phyloP scores from a whole-genome alignment of 2,329 filamentous ascomycete genomes.

The Drechslerella coelobrocha region DNA sequence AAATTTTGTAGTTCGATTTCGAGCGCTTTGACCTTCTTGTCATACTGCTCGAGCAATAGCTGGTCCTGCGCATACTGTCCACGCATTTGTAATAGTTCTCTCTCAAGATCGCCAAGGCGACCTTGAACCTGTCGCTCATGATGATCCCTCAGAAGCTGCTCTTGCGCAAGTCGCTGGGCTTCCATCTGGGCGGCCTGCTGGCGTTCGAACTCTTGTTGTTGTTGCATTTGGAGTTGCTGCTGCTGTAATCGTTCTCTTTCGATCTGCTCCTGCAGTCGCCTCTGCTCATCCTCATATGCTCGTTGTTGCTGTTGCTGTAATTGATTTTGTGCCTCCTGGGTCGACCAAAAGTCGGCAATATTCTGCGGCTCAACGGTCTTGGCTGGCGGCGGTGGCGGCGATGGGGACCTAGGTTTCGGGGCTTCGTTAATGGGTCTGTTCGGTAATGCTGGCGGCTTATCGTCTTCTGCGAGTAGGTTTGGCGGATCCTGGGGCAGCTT shows the following conservation, averaged over 20 bases:
- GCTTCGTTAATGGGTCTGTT: constrained; percentile 74
- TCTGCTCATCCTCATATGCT: constrained; percentile 93
- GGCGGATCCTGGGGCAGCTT: constrained; percentile 94
- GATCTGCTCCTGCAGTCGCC: constrained; percentile 84
- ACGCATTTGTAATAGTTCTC: constrained; percentile 90
- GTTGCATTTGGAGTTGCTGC: constrained; percentile 80
- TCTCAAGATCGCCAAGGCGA: constrained; percentile 91
- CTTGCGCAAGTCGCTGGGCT: constrained; percentile 87
- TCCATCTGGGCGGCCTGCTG: constrained; percentile 87
- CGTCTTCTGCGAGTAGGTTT: constrained; percentile 84
- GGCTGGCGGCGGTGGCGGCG: constrained; percentile 70
- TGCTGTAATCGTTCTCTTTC: constrained; percentile 81
- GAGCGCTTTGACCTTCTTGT: constrained; percentile 85
- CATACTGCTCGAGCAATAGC: constrained; percentile 95
- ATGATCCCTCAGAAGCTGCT: constrained; percentile 86
- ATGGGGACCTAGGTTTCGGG: constrained; percentile 73
- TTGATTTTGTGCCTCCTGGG: constrained; percentile 64
- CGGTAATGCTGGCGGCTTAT: constrained; percentile 81
- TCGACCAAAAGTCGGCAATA: constrained; percentile 98
- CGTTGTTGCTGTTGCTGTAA: constrained; percentile 80
- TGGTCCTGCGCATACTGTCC: constrained; percentile 98
- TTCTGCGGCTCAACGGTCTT: constrained; percentile 85
- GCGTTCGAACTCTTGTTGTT: constrained; percentile 94
- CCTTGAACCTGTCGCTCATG: constrained; percentile 93
- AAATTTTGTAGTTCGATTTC: constrained; percentile 86